These are phyloP conservation scores for Aureoboletus auriporus DNA, from an alignment of 768 basidiomycete species.

Conservation along the genomic window DNA sequence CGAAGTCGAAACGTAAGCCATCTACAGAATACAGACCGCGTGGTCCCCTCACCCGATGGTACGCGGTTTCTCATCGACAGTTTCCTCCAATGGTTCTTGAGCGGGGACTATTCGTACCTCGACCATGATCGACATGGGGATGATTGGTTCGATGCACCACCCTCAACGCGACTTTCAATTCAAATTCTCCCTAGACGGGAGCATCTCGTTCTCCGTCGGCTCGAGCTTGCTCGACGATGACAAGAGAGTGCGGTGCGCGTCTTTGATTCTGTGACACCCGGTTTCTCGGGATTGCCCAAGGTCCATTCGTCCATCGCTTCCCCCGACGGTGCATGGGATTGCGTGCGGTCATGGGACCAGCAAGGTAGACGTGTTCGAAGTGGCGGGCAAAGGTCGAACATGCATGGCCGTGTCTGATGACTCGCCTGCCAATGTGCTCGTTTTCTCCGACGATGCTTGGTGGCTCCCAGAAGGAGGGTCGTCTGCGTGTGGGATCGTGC, in stretches of 20 bases:
- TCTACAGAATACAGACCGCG: background rate
- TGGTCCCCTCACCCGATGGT: conserved; percentile 10
- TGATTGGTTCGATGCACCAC: background rate
- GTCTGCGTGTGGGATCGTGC: conserved; percentile 20
- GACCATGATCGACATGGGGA: conserved; percentile 8
- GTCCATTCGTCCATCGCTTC: conserved; percentile 4
- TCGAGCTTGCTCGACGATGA: background rate
- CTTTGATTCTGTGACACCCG: conserved; percentile 2
- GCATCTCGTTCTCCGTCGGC: conserved; percentile 5
- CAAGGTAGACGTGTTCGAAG: conserved; percentile 1
- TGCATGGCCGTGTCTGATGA: background rate
- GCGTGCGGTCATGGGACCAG: conserved; percentile 8
- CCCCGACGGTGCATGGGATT: background rate
- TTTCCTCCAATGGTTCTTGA: conserved; percentile 1
- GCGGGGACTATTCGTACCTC: background rate
- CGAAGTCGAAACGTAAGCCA: background rate
- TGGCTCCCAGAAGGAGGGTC: conserved; percentile 9
- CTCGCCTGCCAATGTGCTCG: background rate
- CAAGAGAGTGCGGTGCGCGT: conserved; percentile 4
- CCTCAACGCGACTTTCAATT: background rate
- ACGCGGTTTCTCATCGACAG: conserved; percentile 3
- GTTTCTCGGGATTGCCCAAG: conserved; percentile 6
- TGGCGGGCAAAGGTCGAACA: background rate
- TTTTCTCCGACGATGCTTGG: conserved; percentile 20
- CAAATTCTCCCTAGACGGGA: conserved; percentile 7